Evolutionary conservation across 2,329 filamentous ascomycete genomes (phyloP), one percentile per base, ranked within the genome.

Genomic region (Colletotrichum gloeosporioides): DNA sequence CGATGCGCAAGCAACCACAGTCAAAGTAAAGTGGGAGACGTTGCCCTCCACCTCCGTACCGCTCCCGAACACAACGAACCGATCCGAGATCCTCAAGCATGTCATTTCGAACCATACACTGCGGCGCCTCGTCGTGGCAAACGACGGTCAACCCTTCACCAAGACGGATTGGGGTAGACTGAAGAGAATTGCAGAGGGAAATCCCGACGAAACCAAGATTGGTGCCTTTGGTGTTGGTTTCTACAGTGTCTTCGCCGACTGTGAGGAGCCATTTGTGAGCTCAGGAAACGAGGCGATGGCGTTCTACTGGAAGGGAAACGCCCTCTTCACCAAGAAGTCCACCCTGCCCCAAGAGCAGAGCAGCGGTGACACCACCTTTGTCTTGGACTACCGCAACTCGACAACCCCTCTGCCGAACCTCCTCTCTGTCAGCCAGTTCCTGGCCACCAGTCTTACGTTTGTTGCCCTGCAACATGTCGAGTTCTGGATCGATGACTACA

Each of bases 221-320:
- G 97, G 97, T 71, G 98, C 97, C 5, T 99, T 99, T 83, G 97
- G 97, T 79, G 97, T 99, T 36, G 97, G 97, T 4, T 99, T 99
- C 87, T 99, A 99, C 89, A 98, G 95, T 83, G 96, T 99, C 53
- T 99, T 99, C 84, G 95, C 97, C 77, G 97, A 99, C 83, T 99
- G 96, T 83, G 98, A 99, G 85, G 96, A 98, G 80, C 97, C 97
- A 1, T 99, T 99, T 82, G 95, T 99, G 78, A 97, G 95, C 79
- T 99, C 96, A 1, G 97, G 97, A 1, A 92, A 90, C 77, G 93
- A 98, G 85, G 96, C 96, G 49, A 98, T 99, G 95, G 96, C 96
- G 0, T 99, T 99, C 82, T 99, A 98, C 87, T 99, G 97, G 98
- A 99, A 98, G 84, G 96, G 95, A n/a, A 99, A 99, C 84, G 95